Conservation (phyloP, 768 basidiomycete genomes). For the Pisolithus tinctorius region DNA sequence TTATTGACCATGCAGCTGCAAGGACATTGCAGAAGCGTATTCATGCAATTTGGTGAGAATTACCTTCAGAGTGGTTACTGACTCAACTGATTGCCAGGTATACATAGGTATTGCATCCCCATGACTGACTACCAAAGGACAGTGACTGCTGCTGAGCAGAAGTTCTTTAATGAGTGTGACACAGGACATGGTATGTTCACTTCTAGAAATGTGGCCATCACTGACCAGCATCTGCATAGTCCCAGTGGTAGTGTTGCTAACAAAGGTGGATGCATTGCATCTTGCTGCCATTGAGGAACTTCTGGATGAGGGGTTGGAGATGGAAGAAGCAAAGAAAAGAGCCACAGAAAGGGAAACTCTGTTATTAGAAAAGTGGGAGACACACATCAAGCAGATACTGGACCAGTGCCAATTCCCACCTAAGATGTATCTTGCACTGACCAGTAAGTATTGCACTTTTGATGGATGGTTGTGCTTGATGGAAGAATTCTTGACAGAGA, state of each 20-base stretch:
- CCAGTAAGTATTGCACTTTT: not conserved
- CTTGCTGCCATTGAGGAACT: conserved; percentile 12
- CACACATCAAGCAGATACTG: not conserved
- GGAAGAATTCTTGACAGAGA: not conserved
- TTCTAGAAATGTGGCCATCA: not conserved
- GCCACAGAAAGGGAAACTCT: conserved; percentile 12
- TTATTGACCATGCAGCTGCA: conserved; percentile 17
- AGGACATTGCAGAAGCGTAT: conserved; percentile 21
- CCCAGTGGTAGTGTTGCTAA: conserved; percentile 33
- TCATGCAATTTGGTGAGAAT: conserved; percentile 33
- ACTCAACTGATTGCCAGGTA: not conserved
- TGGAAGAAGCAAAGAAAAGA: conserved; percentile 3
- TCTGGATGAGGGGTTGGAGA: conserved; percentile 4
- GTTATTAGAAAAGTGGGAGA: not conserved
- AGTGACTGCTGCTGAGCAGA: conserved; percentile 21
- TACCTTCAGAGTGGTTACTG: not conserved
- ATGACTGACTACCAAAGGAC: conserved; percentile 20
- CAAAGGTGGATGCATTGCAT: conserved; percentile 30
- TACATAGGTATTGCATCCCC: conserved; percentile 33
- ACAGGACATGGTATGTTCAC: conserved; percentile 6
- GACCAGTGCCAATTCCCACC: not conserved
- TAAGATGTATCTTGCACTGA: not conserved
- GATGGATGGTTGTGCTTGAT: not conserved
- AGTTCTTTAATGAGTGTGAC: conserved; percentile 24
- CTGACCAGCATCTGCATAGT: conserved; percentile 17